Percentiles rank a stretch among this genome's conserved stretches.
Conservation (phyloP, 2,329 filamentous ascomycete species). For the Apiospora kogelbergensis region DNA sequence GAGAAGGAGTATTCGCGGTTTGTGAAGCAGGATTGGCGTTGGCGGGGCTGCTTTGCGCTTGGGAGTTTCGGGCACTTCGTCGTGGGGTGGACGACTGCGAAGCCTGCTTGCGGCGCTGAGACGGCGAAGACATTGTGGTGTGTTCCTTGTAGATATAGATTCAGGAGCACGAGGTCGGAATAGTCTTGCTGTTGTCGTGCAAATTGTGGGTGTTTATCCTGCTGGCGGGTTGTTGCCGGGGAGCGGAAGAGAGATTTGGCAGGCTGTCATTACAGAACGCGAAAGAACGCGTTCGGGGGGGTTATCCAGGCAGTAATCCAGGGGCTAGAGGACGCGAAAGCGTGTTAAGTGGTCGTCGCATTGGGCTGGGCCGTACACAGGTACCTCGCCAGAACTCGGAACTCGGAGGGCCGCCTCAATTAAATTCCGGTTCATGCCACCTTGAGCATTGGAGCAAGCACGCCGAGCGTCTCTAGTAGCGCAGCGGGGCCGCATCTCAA, state of each 20-base stretch:
- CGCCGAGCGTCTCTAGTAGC: neutral
- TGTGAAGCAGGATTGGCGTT: constrained; percentile 25
- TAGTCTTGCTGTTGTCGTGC: neutral
- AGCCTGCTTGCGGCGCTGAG: constrained; percentile 54
- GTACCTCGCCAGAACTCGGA: neutral
- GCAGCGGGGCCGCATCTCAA: neutral
- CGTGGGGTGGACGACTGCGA: constrained; percentile 56
- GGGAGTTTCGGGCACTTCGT: constrained; percentile 52
- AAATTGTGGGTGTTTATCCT: neutral
- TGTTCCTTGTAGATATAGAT: constrained; percentile 7
- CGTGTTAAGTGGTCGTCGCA: constrained; percentile 9
- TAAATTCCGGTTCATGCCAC: constrained; percentile 3
- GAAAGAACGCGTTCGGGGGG: constrained; percentile 19
- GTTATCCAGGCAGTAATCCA: neutral
- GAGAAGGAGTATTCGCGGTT: constrained; percentile 46
- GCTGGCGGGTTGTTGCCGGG: constrained; percentile 1
- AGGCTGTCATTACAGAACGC: neutral
- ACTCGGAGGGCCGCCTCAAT: neutral
- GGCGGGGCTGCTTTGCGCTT: constrained; percentile 50
- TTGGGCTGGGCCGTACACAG: too few species aligned
- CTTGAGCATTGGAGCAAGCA: neutral
- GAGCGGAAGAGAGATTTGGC: constrained; percentile 16
- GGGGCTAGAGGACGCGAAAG: neutral
- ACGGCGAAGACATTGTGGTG: constrained; percentile 61
- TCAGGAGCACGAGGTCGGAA: constrained; percentile 12